Conservation (phyloP, 2,329 filamentous ascomycete species). For the Aspergillus ibericus region DNA sequence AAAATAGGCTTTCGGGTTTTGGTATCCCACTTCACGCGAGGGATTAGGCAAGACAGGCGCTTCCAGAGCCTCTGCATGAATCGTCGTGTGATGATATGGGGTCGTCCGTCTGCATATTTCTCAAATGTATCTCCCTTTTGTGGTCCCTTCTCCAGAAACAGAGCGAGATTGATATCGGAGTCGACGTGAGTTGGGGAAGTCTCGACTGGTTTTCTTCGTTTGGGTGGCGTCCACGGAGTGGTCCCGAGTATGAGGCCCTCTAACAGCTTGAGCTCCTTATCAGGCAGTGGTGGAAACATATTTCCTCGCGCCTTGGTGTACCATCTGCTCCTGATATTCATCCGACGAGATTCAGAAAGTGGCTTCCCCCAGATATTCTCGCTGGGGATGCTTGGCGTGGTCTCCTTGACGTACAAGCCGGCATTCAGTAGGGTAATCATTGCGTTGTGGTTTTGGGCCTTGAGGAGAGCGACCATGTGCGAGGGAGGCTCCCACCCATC, state of each 20-base stretch:
- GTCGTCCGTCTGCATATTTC: constrained; percentile 36
- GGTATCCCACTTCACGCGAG: constrained; percentile 28
- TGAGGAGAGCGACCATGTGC: constrained; percentile 33
- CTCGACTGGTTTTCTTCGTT: constrained; percentile 23
- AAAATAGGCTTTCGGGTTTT: constrained; percentile 26
- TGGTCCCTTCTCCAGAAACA: constrained; percentile 36
- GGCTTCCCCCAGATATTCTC: constrained; percentile 39
- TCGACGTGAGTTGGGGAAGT: not conserved
- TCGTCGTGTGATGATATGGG: constrained; percentile 41
- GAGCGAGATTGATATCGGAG: constrained; percentile 23
- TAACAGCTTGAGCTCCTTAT: constrained; percentile 35
- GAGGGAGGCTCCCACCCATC: constrained; percentile 39
- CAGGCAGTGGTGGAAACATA: constrained; percentile 42
- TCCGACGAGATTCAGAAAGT: constrained; percentile 29
- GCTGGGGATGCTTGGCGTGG: constrained; percentile 34
- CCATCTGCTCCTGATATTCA: constrained; percentile 41
- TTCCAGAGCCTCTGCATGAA: constrained; percentile 42
- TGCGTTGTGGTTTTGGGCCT: constrained; percentile 35
- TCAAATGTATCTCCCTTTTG: constrained; percentile 37
- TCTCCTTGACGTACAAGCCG: constrained; percentile 25
- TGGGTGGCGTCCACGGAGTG: constrained; percentile 32
- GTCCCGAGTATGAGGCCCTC: constrained; percentile 35
- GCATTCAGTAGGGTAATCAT: constrained; percentile 25
- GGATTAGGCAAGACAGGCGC: constrained; percentile 35
- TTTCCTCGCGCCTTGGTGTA: constrained; percentile 32